Conservation (phyloP, 1,284 basidiomycete genomes). For the Schizophyllum commune region DNA sequence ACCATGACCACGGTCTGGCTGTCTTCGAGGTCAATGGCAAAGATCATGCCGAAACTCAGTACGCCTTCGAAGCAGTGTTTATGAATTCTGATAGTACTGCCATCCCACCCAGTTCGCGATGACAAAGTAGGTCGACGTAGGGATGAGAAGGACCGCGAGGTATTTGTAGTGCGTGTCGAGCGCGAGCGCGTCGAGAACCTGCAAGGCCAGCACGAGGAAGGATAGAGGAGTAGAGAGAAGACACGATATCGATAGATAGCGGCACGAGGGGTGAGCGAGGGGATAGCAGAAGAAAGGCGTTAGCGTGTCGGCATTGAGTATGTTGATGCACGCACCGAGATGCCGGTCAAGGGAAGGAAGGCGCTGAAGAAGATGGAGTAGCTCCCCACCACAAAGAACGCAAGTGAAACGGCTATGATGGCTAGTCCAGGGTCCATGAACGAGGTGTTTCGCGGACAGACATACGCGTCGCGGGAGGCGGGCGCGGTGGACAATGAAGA, state of each 20-base stretch:
- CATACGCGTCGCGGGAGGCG: background rate
- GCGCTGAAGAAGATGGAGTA: slow-evolving; percentile 63
- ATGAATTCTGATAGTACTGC: slow-evolving; percentile 62
- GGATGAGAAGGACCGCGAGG: slow-evolving; percentile 70
- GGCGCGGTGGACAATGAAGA: background rate
- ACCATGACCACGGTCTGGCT: no score
- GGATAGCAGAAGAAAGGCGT: background rate
- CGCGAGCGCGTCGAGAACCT: slow-evolving; percentile 58
- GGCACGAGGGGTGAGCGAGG: background rate
- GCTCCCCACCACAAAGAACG: slow-evolving; percentile 50
- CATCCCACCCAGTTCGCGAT: slow-evolving; percentile 97
- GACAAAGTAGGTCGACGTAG: slow-evolving; percentile 78
- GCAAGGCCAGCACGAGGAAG: slow-evolving; percentile 1
- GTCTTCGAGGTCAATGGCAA: no score
- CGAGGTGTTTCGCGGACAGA: background rate
- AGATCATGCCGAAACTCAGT: no score
- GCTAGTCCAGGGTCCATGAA: background rate
- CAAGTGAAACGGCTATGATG: background rate
- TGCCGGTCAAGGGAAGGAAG: slow-evolving; percentile 45
- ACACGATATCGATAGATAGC: background rate
- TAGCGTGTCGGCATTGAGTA: background rate
- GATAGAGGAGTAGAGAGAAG: slow-evolving; percentile 8
- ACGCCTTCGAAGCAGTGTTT: no score
- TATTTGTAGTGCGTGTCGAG: slow-evolving; percentile 87
- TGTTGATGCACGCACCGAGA: slow-evolving; percentile 33